Percentiles rank a stretch among this genome's conserved stretches.
Evolutionary conservation across 2,329 filamentous ascomycete species (phyloP).

Genomic region (Fusarium sp.): DNA sequence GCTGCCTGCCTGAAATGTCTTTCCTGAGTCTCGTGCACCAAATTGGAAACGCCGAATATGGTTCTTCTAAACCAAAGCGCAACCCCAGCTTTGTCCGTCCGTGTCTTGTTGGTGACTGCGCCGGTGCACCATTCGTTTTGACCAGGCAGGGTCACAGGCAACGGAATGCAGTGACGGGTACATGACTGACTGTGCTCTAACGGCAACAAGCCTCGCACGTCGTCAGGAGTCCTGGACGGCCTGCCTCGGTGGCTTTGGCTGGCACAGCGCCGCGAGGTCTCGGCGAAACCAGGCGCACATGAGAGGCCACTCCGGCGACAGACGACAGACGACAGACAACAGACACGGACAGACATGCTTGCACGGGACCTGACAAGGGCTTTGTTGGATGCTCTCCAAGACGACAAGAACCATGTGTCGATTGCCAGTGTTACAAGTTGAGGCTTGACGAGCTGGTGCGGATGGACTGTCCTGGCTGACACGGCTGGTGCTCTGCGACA

Average conservation of each 20-base stretch:
- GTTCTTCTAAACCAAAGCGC: constrained; percentile 20
- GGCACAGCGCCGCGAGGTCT: constrained; percentile 36
- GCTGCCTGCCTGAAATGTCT: constrained; percentile 38
- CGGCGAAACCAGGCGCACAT: constrained; percentile 36
- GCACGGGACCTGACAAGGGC: constrained; percentile 29
- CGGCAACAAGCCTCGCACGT: constrained; percentile 40
- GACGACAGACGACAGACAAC: constrained; percentile 9
- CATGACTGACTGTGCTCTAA: constrained; percentile 32
- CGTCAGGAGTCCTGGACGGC: constrained; percentile 24
- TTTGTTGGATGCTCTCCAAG: constrained; percentile 25
- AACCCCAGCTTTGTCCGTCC: constrained; percentile 30
- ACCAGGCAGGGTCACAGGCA: constrained; percentile 35
- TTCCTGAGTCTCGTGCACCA: constrained; percentile 24
- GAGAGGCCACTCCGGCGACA: constrained; percentile 7
- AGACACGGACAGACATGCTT: constrained; percentile 25
- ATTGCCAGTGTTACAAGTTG: constrained; percentile 39
- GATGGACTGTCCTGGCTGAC: constrained; percentile 41
- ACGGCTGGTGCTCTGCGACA: constrained; percentile 40
- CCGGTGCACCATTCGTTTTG: constrained; percentile 32
- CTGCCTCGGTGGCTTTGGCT: constrained; percentile 19
- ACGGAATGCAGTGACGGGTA: constrained; percentile 38
- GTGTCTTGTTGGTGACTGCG: constrained; percentile 24
- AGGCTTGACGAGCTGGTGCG: constrained; percentile 38
- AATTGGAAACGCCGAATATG: constrained; percentile 28
- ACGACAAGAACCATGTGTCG: constrained; percentile 41